Percentiles rank a stretch among this genome's conserved stretches.
Evolutionary conservation across 2,329 filamentous ascomycete species (phyloP).

Genomic region (Mycosphaerella sp.): DNA sequence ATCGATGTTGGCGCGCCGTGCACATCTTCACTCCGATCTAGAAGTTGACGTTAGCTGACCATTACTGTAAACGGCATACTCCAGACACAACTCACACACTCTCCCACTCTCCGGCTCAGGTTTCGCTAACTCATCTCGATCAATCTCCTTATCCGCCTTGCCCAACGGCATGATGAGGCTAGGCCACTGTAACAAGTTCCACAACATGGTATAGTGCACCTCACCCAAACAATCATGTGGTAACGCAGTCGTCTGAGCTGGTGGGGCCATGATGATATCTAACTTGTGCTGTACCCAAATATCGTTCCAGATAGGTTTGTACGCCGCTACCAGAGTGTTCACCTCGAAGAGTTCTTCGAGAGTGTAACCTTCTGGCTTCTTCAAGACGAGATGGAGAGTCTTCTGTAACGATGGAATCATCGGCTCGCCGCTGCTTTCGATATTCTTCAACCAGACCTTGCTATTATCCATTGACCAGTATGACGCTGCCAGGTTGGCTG

Average conservation of each 20-base stretch:
- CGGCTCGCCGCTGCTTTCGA: constrained; percentile 42
- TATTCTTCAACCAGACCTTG: constrained; percentile 31
- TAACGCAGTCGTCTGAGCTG: constrained; percentile 47
- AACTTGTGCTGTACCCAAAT: constrained; percentile 41
- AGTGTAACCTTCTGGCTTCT: constrained; percentile 30
- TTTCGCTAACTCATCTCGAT: constrained; percentile 12
- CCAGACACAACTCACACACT: not conserved
- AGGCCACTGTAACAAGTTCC: constrained; percentile 36
- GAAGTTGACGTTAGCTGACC: not conserved
- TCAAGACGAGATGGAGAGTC: constrained; percentile 30
- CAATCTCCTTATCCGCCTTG: constrained; percentile 11
- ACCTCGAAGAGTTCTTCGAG: constrained; percentile 42
- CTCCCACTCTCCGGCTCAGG: not conserved
- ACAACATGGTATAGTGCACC: constrained; percentile 45
- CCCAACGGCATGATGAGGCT: constrained; percentile 15
- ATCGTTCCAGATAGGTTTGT: constrained; percentile 40
- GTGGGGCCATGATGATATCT: constrained; percentile 48
- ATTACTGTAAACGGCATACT: no score
- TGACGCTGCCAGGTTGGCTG: constrained; percentile 37
- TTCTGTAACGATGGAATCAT: constrained; percentile 38
- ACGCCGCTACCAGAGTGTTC: constrained; percentile 35
- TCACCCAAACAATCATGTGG: constrained; percentile 48
- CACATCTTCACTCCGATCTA: constrained; percentile 13
- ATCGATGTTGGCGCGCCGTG: constrained; percentile 16
- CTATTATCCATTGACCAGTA: constrained; percentile 40